Evolutionary conservation across 306 rosid species (phyloP).

Genomic region (Potentilla sterilis): DNA sequence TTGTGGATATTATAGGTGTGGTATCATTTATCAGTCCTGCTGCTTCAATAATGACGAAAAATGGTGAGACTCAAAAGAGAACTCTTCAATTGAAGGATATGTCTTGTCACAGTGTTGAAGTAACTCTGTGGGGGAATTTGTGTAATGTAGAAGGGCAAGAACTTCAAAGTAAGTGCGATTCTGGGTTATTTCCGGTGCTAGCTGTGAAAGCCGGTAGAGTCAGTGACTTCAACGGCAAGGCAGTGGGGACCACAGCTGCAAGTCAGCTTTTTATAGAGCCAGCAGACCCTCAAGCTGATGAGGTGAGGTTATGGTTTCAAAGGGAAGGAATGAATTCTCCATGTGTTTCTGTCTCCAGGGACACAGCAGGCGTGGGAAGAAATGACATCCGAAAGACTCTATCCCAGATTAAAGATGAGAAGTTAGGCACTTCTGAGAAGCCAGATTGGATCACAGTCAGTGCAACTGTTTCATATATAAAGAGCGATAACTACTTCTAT

Average conservation of each 20-base stretch:
- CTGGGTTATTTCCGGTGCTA: slow-evolving; percentile 71
- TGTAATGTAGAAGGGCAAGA: slow-evolving; percentile 71
- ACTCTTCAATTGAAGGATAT: slow-evolving; percentile 77
- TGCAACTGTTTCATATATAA: slow-evolving; percentile 62
- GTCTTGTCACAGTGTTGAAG: slow-evolving; percentile 74
- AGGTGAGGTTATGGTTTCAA: slow-evolving; percentile 66
- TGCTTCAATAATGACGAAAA: slow-evolving; percentile 67
- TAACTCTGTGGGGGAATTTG: slow-evolving; percentile 81
- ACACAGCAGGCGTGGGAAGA: slow-evolving; percentile 40
- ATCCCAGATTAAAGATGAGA: slow-evolving; percentile 88
- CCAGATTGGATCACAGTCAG: slow-evolving; percentile 86
- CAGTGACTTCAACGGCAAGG: slow-evolving; percentile 81
- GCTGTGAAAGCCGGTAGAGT: slow-evolving; percentile 75
- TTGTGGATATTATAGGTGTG: slow-evolving; percentile 74
- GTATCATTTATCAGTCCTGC: slow-evolving; percentile 67
- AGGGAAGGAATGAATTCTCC: slow-evolving; percentile 67
- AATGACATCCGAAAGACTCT: slow-evolving; percentile 58
- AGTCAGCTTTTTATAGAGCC: slow-evolving; percentile 80
- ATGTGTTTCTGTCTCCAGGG: slow-evolving; percentile 68
- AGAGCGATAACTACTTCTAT: slow-evolving; percentile 77
- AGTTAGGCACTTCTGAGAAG: slow-evolving; percentile 84
- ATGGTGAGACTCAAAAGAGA: slow-evolving; percentile 89
- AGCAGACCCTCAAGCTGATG: slow-evolving; percentile 49
- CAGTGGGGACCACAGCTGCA: slow-evolving; percentile 61
- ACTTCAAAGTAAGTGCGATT: slow-evolving; percentile 71